phyloP scores from a whole-genome alignment of 2,329 filamentous ascomycete species.

The Cladophialophora chaetospira region DNA sequence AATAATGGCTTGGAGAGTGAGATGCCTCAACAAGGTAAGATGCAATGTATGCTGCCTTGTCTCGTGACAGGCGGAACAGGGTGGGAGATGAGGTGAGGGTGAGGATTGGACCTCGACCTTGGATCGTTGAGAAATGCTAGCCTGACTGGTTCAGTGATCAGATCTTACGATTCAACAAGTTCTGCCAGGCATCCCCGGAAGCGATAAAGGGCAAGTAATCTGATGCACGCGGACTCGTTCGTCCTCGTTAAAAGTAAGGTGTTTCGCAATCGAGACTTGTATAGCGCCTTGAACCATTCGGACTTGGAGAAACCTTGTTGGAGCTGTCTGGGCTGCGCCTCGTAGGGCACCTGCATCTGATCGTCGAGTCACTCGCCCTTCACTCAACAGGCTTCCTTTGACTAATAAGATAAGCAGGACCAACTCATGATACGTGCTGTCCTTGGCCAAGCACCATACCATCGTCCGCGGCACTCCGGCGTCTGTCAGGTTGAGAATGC shows the following conservation, averaged over 20 bases:
- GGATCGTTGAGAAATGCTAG: background rate
- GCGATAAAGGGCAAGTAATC: conserved; percentile 2
- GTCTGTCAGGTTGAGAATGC: too few relatives aligned
- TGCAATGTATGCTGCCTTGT: conserved; percentile 5
- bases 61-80: conserved; percentile 17
- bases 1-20: conserved; percentile 19
- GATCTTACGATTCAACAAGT: conserved; percentile 4
- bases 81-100: conserved; percentile 15
- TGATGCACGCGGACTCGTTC: conserved; percentile 3
- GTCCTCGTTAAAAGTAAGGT: background rate
- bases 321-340: conserved; percentile 1
- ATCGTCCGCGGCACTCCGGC: too few relatives aligned
- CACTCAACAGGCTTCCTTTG: conserved; percentile 2
- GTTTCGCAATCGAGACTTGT: conserved; percentile 2
- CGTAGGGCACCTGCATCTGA: conserved; percentile 1
- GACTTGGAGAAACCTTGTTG: conserved; percentile 1
- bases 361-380: conserved; percentile 1
- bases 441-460: background rate
- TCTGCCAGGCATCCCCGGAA: conserved; percentile 10
- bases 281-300: background rate
- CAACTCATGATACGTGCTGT: background rate
- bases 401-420: conserved; percentile 7
- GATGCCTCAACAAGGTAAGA: conserved; percentile 15
- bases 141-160: conserved; percentile 13
- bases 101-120: background rate